Evolutionary conservation across 768 basidiomycete genomes (phyloP).

Genomic region (Boletus tylopilopsis): DNA sequence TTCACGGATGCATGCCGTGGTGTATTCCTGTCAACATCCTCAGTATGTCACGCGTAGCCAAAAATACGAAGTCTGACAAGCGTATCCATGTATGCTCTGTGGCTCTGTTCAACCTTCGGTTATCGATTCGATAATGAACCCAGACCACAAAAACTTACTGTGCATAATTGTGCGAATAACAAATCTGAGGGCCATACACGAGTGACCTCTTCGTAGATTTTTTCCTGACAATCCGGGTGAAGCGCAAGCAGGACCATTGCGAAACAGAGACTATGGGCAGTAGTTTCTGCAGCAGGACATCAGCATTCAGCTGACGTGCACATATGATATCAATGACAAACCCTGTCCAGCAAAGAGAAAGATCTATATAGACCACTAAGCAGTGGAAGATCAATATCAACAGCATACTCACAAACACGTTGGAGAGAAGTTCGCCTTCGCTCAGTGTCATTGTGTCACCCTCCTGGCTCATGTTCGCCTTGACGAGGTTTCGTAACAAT

Average conservation of each 20-base stretch:
- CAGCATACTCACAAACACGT: conserved; percentile 41
- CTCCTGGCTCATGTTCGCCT: conserved; percentile 43
- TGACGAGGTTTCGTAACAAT: conserved; percentile 42
- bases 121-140: background rate
- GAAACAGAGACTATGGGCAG: conserved; percentile 44
- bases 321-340: conserved; percentile 15
- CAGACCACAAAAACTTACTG: conserved; percentile 23
- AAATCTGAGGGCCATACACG: conserved; percentile 38
- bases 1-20: conserved; percentile 42
- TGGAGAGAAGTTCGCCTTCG: conserved; percentile 45
- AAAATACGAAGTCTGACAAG: conserved; percentile 31
- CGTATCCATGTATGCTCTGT: conserved; percentile 36
- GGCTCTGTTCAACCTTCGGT: conserved; percentile 27
- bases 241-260: conserved; percentile 44
- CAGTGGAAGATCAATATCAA: background rate
- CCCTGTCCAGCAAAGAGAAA: conserved; percentile 50
- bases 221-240: conserved; percentile 46
- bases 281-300: conserved; percentile 36
- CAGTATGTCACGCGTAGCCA: background rate
- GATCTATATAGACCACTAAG: conserved; percentile 23
- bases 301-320: background rate
- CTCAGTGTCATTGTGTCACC: conserved; percentile 31
- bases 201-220: conserved; percentile 39
- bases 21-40: conserved; percentile 36
- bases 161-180: conserved; percentile 21